Conservation (phyloP, 495 filamentous ascomycete species). For the Penicillium waksmanii region DNA sequence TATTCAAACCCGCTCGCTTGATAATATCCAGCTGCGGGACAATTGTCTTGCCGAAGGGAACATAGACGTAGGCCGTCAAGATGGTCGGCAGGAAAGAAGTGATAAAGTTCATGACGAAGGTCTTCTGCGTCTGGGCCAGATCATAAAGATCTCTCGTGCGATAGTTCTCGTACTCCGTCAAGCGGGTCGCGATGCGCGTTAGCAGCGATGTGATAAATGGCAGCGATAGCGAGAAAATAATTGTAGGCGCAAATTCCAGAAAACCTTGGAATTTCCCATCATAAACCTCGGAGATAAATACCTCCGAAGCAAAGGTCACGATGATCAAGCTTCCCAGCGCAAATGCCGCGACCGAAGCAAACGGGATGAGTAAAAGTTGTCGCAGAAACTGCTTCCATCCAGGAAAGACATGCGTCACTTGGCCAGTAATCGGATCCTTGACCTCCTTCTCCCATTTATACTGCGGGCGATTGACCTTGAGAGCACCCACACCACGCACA, state of each 20-base stretch:
- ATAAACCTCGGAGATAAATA: conserved; percentile 94
- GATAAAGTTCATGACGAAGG: conserved; percentile 95
- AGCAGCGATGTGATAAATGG: conserved; percentile 76
- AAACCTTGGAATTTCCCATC: conserved; percentile 80
- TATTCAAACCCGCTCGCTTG: conserved; percentile 38
- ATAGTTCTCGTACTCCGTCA: conserved; percentile 91
- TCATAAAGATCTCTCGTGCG: conserved; percentile 82
- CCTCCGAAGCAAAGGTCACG: conserved; percentile 83
- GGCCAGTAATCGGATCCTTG: conserved; percentile 80
- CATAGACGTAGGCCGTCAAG: conserved; percentile 93
- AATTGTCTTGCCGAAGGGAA: conserved; percentile 84
- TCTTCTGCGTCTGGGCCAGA: conserved; percentile 80
- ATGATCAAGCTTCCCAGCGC: conserved; percentile 80
- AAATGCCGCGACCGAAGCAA: conserved; percentile 72
- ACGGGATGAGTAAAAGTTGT: conserved; percentile 84
- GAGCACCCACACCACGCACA: conserved; percentile 77
- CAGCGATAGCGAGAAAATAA: conserved; percentile 74
- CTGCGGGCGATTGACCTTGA: conserved; percentile 76
- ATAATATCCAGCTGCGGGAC: conserved; percentile 85
- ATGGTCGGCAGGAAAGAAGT: conserved; percentile 91
- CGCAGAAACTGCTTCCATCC: conserved; percentile 72
- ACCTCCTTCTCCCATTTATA: conserved; percentile 78
- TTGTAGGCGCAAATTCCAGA: conserved; percentile 83
- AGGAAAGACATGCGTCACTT: conserved; percentile 75
- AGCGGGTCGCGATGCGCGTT: conserved; percentile 70